phyloP scores from a whole-genome alignment of 345 rosid genomes.

The Salix suchowensis region DNA sequence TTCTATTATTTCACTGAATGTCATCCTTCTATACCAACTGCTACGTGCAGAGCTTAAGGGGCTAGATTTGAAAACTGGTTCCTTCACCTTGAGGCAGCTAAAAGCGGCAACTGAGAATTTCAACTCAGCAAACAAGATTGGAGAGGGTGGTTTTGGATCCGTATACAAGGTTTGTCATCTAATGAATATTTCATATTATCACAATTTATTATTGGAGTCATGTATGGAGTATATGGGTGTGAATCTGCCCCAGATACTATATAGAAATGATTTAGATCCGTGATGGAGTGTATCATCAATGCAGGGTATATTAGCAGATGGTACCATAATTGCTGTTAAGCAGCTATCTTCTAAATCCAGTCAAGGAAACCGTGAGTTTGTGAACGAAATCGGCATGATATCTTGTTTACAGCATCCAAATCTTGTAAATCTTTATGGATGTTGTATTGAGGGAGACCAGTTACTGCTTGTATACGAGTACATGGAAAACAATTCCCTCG shows the following conservation, averaged over 20 bases:
- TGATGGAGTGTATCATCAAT: neutral
- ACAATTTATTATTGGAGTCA: too few species aligned
- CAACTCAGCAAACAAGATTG: slow-evolving; percentile 7
- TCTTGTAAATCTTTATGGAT: neutral
- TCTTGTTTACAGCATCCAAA: slow-evolving; percentile 5
- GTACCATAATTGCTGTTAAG: neutral
- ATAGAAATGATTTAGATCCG: neutral
- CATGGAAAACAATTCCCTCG: neutral
- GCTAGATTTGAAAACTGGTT: slow-evolving; percentile 6
- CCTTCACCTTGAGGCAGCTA: slow-evolving; percentile 4
- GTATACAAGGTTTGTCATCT: slow-evolving; percentile 1
- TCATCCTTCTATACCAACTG: neutral
- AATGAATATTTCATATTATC: too few species aligned
- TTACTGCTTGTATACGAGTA: neutral
- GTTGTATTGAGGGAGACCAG: neutral
- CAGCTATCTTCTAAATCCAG: neutral
- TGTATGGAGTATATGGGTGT: too few species aligned
- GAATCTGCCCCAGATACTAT: neutral
- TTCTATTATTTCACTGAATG: slow-evolving; percentile 2
- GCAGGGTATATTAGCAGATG: neutral
- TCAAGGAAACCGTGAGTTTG: slow-evolving; percentile 1
- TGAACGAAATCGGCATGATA: neutral
- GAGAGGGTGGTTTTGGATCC: slow-evolving; percentile 1
- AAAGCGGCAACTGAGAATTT: slow-evolving; percentile 2
- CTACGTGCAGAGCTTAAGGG: slow-evolving; percentile 1